Evolutionary conservation across 192 early-diverging fungal species (phyloP), one percentile per base, ranked within the genome.

Genomic region (Coemansia sp.): DNA sequence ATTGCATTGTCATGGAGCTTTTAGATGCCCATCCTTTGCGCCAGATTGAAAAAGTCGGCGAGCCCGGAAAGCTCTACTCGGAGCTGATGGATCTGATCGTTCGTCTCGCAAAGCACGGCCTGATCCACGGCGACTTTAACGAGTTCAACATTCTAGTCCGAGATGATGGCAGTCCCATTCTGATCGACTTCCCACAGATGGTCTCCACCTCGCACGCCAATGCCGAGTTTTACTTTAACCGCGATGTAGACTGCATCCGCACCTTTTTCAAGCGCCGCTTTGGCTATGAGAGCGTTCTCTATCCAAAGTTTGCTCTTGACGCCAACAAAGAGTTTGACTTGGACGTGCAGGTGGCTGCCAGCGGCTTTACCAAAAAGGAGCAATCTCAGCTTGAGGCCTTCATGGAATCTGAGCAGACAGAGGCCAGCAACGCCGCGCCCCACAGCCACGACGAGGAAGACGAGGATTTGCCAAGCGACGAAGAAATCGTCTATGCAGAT

Each of bases 161-260:
- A 42, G 90, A 89, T 36, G 79, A 87, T 66, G 93, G 92, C 18
- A 76, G 86, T 1, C 96, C 98, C 14, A 79, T 98, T 8, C 81
- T 99, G 43, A 99, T 99, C 61, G 98, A 99, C 85, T 99, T 99
- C 66, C 98, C 98, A 2, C 98, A 99, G 78, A 99, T 99, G 98
- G 94, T 99, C 18, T 99, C 96, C 14, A 99, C 92, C 1, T 92
- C 91, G 16, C 98, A 99, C 65, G 62, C 84, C 11, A 98, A 99
- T 70, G 98, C 96, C 18, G 94, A 98, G 84, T 91, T 83, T 80
- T 96, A 99, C 74, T 99, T 99, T 70, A 94, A 99, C 80, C 91
- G 98, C 25, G 98, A 99, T 76, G 95, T 99, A 11, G 92, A 96
- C 62, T 99, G 98, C 86, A 96, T 99, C 63, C 88, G 95, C 38